phyloP scores from a whole-genome alignment of 2,329 filamentous ascomycete genomes.

The Hypocrella siamensis region DNA sequence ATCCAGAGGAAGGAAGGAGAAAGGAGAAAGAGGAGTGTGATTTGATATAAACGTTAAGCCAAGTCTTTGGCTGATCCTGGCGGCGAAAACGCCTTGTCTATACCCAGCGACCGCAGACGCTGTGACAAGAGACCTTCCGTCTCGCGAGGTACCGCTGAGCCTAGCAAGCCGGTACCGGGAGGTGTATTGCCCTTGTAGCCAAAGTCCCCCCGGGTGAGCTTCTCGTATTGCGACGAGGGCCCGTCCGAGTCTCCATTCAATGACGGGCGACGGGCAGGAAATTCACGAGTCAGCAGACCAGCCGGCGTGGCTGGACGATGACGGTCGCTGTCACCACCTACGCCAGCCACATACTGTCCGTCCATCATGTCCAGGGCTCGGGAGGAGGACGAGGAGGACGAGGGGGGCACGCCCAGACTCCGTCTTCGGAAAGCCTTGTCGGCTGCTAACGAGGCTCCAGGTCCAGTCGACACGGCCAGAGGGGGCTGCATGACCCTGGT shows the following conservation, averaged over 20 bases:
- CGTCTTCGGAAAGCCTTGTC: constrained; percentile 44
- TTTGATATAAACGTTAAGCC: constrained; percentile 2
- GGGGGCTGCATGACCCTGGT: constrained; percentile 33
- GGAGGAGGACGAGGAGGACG: constrained; percentile 8
- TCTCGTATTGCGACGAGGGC: constrained; percentile 39
- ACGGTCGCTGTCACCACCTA: too few relatives aligned
- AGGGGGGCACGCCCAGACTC: constrained; percentile 34
- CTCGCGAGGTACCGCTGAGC: constrained; percentile 19
- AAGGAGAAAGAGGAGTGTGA: background rate
- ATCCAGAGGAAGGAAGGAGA: background rate
- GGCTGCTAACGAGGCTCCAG: constrained; percentile 33
- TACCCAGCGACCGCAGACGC: constrained; percentile 47
- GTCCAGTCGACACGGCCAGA: constrained; percentile 18
- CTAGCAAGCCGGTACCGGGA: constrained; percentile 10
- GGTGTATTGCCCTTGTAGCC: constrained; percentile 46
- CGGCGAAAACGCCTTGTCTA: constrained; percentile 14
- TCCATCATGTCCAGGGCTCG: constrained; percentile 21
- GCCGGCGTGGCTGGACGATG: constrained; percentile 18
- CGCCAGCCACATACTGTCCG: constrained; percentile 7
- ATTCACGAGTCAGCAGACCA: constrained; percentile 7
- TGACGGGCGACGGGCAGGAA: background rate
- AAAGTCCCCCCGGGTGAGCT: constrained; percentile 49
- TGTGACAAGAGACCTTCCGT: constrained; percentile 53
- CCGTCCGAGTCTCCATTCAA: constrained; percentile 6
- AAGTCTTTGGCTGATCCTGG: constrained; percentile 3